Conservation (phyloP, 2,329 filamentous ascomycete genomes). For the Cladophialophora bantiana region DNA sequence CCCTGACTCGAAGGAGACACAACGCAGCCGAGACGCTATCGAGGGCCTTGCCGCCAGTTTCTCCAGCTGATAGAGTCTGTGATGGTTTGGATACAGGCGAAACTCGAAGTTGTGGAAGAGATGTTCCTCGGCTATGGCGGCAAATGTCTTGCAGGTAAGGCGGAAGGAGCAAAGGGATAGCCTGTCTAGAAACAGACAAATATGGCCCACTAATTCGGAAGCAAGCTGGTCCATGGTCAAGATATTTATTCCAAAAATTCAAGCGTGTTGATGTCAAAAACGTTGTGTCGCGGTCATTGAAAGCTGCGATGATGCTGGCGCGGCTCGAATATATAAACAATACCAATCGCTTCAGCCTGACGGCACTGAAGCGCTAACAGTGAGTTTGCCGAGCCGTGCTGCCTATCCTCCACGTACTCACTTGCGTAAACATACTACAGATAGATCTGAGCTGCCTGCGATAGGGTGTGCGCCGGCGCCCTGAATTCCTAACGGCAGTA, state of each 20-base stretch:
- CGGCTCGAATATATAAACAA: slow-evolving; percentile 13
- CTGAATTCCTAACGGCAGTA: neutral
- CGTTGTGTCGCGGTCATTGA: neutral
- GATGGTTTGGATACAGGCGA: slow-evolving; percentile 31
- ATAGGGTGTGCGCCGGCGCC: neutral
- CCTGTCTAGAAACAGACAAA: slow-evolving; percentile 30
- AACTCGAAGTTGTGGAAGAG: slow-evolving; percentile 38
- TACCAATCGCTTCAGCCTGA: slow-evolving; percentile 21
- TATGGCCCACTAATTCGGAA: slow-evolving; percentile 27
- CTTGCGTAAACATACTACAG: slow-evolving; percentile 11
- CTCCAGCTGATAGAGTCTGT: slow-evolving; percentile 29
- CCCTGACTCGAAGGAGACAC: slow-evolving; percentile 32
- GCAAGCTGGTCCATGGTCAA: slow-evolving; percentile 33
- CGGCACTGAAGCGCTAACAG: neutral
- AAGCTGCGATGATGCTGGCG: neutral
- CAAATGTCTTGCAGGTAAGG: slow-evolving; percentile 31
- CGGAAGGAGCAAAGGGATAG: slow-evolving; percentile 29
- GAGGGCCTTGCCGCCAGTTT: slow-evolving; percentile 26
- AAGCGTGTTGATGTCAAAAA: neutral
- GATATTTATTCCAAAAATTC: neutral
- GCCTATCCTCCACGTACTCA: slow-evolving; percentile 7
- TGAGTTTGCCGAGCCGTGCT: neutral
- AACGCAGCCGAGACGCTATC: slow-evolving; percentile 30
- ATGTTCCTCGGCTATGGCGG: slow-evolving; percentile 24
- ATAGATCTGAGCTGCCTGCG: slow-evolving; percentile 6